Evolutionary conservation across 2,329 filamentous ascomycete species (phyloP).

Genomic region (Bipolaris oryzae): DNA sequence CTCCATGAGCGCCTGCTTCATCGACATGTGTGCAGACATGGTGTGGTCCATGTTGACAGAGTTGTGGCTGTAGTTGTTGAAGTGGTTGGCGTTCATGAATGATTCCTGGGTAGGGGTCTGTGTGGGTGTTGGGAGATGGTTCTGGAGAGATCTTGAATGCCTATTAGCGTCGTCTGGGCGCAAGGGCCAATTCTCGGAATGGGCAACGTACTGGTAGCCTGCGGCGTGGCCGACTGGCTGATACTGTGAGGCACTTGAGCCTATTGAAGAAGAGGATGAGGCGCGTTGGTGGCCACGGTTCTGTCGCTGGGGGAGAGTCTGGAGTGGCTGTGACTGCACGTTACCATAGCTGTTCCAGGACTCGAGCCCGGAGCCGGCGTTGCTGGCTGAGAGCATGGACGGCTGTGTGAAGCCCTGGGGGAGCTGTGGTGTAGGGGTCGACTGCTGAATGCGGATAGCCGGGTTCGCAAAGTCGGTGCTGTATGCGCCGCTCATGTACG

Average conservation of each 20-base stretch:
- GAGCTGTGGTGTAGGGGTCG: slow-evolving; percentile 47
- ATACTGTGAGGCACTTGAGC: slow-evolving; percentile 45
- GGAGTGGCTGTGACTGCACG: slow-evolving; percentile 41
- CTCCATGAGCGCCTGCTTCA: slow-evolving; percentile 64
- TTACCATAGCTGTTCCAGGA: slow-evolving; percentile 45
- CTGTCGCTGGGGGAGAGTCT: slow-evolving; percentile 40
- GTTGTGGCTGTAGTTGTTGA: slow-evolving; percentile 54
- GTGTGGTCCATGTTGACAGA: slow-evolving; percentile 51
- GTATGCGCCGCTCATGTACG: slow-evolving; percentile 44
- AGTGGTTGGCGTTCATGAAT: slow-evolving; percentile 54
- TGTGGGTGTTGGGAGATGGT: slow-evolving; percentile 61
- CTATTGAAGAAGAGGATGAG: slow-evolving; percentile 49
- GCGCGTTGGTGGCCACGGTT: slow-evolving; percentile 46
- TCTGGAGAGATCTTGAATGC: slow-evolving; percentile 53
- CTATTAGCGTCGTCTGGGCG: slow-evolving; percentile 43
- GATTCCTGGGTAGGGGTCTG: slow-evolving; percentile 60
- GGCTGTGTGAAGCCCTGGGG: slow-evolving; percentile 36
- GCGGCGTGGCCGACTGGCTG: slow-evolving; percentile 36
- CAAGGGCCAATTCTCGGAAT: slow-evolving; percentile 53
- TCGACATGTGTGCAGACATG: slow-evolving; percentile 62
- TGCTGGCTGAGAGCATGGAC: slow-evolving; percentile 39
- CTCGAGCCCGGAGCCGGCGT: slow-evolving; percentile 33
- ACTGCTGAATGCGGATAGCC: slow-evolving; percentile 50
- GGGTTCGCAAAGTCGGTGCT: slow-evolving; percentile 44
- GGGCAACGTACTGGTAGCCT: slow-evolving; percentile 53